Evolutionary conservation across 345 rosid species (phyloP).

Genomic region (Populus nigra): DNA sequence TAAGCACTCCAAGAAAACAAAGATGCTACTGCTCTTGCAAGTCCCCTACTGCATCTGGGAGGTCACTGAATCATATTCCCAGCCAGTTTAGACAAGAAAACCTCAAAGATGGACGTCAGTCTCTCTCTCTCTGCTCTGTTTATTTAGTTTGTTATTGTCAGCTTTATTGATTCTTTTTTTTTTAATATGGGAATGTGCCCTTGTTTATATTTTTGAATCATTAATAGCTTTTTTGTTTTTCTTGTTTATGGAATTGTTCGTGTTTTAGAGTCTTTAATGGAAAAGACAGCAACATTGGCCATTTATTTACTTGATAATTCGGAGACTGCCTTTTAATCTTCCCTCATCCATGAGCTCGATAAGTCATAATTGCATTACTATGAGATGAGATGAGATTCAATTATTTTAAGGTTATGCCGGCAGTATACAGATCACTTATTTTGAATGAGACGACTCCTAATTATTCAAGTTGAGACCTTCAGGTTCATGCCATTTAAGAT

Average conservation of each 20-base stretch:
- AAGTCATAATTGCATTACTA: neutral
- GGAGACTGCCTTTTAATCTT: neutral
- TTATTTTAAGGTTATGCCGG: neutral
- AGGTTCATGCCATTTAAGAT: conserved; percentile 11
- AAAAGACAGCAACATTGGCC: neutral
- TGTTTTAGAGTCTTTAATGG: neutral
- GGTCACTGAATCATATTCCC: conserved; percentile 60
- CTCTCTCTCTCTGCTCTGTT: neutral
- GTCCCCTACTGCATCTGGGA: conserved; percentile 42
- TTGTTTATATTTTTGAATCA: neutral
- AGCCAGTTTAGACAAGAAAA: conserved; percentile 73
- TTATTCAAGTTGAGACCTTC: neutral
- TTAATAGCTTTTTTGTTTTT: neutral
- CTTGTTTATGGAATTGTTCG: neutral
- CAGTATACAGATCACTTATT: neutral
- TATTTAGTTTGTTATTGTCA: neutral
- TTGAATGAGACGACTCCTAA: neutral
- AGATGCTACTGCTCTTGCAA: conserved; percentile 19
- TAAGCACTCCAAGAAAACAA: conserved; percentile 15
- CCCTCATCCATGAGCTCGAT: neutral
- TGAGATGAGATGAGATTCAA: neutral
- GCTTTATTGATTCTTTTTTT: neutral
- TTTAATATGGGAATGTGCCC: neutral
- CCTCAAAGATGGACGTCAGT: conserved; percentile 73
- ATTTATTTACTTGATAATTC: neutral